Evolutionary conservation across 2,329 filamentous ascomycete species (phyloP).

Genomic region (Colletotrichum siamense): DNA sequence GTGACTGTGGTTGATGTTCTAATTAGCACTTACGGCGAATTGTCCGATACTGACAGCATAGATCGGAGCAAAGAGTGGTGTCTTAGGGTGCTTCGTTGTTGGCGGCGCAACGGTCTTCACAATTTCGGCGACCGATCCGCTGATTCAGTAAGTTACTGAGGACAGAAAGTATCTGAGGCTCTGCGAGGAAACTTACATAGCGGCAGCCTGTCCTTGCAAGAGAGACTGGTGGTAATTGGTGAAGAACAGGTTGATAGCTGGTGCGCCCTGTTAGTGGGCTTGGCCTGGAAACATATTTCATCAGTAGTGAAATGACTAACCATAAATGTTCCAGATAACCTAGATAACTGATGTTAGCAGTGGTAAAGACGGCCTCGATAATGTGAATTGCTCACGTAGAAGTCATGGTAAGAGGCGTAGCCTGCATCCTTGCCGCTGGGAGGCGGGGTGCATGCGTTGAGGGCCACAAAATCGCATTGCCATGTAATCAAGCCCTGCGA

Average conservation of each 20-base stretch:
- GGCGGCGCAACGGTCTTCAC: neutral
- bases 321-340: conserved; percentile 10
- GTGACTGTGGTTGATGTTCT: rapidly evolving
- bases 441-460: neutral
- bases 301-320: neutral
- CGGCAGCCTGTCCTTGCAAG: neutral
- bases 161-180: neutral
- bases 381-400: neutral
- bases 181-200: neutral
- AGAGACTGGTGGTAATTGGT: conserved; percentile 8
- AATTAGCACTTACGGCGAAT: neutral
- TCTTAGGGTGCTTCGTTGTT: neutral
- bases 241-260: conserved; percentile 1
- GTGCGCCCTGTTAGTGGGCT: neutral
- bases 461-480: neutral
- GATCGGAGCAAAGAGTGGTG: neutral
- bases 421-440: neutral
- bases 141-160: neutral
- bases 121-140: neutral
- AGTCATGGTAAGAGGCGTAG: neutral
- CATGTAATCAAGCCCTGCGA: conserved; percentile 1
- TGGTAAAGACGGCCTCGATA: neutral
- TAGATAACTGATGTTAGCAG: neutral
- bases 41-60: neutral
- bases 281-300: too few species aligned